Percentiles rank a stretch among this genome's conserved stretches.
phyloP scores from a whole-genome alignment of 148 eudicot species.

The Persicaria maculosa region DNA sequence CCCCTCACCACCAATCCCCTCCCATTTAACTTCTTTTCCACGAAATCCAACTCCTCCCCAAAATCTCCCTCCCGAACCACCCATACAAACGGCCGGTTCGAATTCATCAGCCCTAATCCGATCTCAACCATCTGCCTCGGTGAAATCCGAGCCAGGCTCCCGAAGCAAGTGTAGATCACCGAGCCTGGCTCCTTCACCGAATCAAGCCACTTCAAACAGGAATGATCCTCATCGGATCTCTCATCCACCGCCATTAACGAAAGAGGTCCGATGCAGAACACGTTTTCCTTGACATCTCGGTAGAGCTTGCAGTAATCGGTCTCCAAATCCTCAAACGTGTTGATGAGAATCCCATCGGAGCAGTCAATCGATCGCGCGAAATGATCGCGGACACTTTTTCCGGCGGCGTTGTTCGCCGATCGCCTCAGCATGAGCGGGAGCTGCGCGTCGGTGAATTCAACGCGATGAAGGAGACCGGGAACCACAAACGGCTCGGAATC shows the following conservation, averaged over 20 bases:
- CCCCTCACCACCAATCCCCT: constrained; percentile 23
- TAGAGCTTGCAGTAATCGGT: constrained; percentile 9
- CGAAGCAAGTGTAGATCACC: constrained; percentile 17
- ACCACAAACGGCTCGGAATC: constrained; percentile 22
- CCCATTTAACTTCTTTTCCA: constrained; percentile 5
- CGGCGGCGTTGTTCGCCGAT: not conserved
- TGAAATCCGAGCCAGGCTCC: constrained; percentile 10
- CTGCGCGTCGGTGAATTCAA: not conserved
- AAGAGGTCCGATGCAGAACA: constrained; percentile 38
- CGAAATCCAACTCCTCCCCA: not conserved
- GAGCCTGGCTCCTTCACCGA: constrained; percentile 12
- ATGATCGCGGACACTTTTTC: not conserved
- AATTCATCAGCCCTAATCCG: constrained; percentile 17
- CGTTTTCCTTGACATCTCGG: constrained; percentile 6
- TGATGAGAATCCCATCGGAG: constrained; percentile 19
- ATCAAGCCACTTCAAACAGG: constrained; percentile 36
- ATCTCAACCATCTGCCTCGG: constrained; percentile 16
- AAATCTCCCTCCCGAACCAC: not conserved
- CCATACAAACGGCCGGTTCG: constrained; percentile 18
- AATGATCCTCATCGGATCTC: constrained; percentile 3
- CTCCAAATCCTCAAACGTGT: constrained; percentile 22
- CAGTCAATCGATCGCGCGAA: not conserved
- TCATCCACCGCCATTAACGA: constrained; percentile 20
- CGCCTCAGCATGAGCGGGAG: constrained; percentile 1
- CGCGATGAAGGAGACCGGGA: constrained; percentile 20